Base-by-base conservation (phyloP, 768 basidiomycete genomes). In the Podaxis pistillaris region DNA sequence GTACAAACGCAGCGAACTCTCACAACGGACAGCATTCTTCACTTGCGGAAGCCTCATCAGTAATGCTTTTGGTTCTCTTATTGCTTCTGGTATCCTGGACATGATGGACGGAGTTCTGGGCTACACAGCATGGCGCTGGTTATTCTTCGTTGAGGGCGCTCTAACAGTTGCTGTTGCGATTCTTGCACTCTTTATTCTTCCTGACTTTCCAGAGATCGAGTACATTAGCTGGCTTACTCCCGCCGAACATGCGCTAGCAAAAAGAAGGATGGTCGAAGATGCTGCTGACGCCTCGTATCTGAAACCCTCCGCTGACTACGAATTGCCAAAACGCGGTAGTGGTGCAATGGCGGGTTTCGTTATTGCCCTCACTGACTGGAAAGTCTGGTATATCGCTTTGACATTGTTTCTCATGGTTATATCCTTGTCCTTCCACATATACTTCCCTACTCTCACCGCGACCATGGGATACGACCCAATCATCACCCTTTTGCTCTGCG, bases 61-160 rank as follows among this genome's bases (percentile, higher is more conserved):
- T 59, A 94, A 93, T 77, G 92, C 91, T 0, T 92, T 93, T 70
- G 91, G 92, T 3, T 81, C 90, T 1, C 76, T 94, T 12, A 83
- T 94, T 56, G 90, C 91, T 11, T 89, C 90, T 33, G 87, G 84
- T 1, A 90, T 94, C 57, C 81, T 94, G 17, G 79, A 83, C 65
- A 75, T 77, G 12, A 91, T 93, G 88, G 82, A 91, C 41, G 88
- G 87, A 5, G 79, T 79, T 59, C 75, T 85, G 15, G 91, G 91
- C 0, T 77, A 83, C 62, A 79, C 87, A 9, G 89, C 88, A 0
- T 94, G 92, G 92, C 78, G 88, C 67, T 92, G 89, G 88, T 76
- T 91, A 13, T 91, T 91, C 75, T 89, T 80, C 67, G 78, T 89
- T 36, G 88, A 89, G 73, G 88, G 88, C 33, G 72, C 77, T 8